Percentiles rank a stretch among this genome's conserved stretches.
Evolutionary conservation across 2,329 filamentous ascomycete genomes (phyloP).

Genomic region (Aspergillus texensis): DNA sequence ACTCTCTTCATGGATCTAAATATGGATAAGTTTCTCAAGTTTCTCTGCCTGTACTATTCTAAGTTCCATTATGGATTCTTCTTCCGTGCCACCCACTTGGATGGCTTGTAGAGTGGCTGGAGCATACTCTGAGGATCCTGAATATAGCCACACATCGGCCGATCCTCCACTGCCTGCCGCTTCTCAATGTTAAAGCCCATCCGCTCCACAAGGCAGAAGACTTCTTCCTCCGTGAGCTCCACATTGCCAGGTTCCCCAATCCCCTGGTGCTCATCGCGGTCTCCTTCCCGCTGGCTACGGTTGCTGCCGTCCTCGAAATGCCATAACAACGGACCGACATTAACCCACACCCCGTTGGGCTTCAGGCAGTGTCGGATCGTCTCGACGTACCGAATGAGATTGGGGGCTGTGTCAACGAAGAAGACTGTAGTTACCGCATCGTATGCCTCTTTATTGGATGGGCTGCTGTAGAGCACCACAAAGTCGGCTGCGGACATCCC

Average conservation of each 20-base stretch:
- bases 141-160: constrained; percentile 71
- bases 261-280: constrained; percentile 49
- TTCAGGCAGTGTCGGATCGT: constrained; percentile 77
- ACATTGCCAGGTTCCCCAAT: constrained; percentile 89
- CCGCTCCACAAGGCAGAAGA: constrained; percentile 71
- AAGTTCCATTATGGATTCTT: constrained; percentile 3
- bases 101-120: constrained; percentile 76
- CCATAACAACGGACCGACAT: constrained; percentile 90
- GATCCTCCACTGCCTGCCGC: constrained; percentile 61
- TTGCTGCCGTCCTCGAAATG: constrained; percentile 74
- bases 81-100: constrained; percentile 86
- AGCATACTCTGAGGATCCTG: constrained; percentile 84
- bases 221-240: constrained; percentile 87
- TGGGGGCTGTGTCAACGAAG: constrained; percentile 96
- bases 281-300: constrained; percentile 23
- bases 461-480: constrained; percentile 75
- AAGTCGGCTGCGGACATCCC: constrained; percentile 94
- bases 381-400: constrained; percentile 86
- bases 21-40: not conserved
- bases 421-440: constrained; percentile 89
- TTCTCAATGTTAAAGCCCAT: constrained; percentile 77
- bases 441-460: constrained; percentile 64
- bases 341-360: constrained; percentile 79
- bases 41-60: constrained; percentile 4
- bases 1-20: not conserved